These are phyloP conservation scores for Backusella liffmaniae DNA, from an alignment of 192 early-diverging fungal genomes.

Conservation along the genomic window DNA sequence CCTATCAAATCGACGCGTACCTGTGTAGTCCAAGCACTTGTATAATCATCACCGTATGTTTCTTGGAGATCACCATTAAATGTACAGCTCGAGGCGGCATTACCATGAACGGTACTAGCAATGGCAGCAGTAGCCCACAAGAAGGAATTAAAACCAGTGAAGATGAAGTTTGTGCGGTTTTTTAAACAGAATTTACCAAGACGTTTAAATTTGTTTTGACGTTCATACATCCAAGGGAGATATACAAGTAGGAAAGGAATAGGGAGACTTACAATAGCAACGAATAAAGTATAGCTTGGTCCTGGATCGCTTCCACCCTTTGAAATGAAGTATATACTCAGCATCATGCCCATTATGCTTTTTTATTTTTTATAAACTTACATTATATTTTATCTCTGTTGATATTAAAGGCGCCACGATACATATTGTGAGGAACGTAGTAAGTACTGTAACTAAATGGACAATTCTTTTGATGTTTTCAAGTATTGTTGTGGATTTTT, in stretches of 20 bases:
- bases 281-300: slow-evolving; percentile 30
- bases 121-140: slow-evolving; percentile 31
- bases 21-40: slow-evolving; percentile 30
- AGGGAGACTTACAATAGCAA: slow-evolving; percentile 23
- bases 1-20: slow-evolving; percentile 2
- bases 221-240: slow-evolving; percentile 37
- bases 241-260: slow-evolving; percentile 27
- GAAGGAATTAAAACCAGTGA: slow-evolving; percentile 22
- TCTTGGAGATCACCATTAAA: slow-evolving; percentile 14
- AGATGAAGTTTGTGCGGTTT: slow-evolving; percentile 28
- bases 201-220: slow-evolving; percentile 32
- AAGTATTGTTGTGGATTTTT: slow-evolving; percentile 18
- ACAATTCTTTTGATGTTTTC: slow-evolving; percentile 14
- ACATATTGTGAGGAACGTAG: slow-evolving; percentile 20
- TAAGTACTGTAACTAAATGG: slow-evolving; percentile 16
- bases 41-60: slow-evolving; percentile 14
- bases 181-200: slow-evolving; percentile 36
- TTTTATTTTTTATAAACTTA: slow-evolving; percentile 19
- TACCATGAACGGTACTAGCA: slow-evolving; percentile 29
- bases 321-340: neutral
- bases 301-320: slow-evolving; percentile 32
- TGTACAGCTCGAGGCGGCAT: slow-evolving; percentile 14
- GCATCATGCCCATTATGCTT: neutral
- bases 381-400: slow-evolving; percentile 25
- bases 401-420: slow-evolving; percentile 29